Percentiles rank a stretch among this genome's conserved stretches.
phyloP scores from a whole-genome alignment of 1,139 yeast genomes.

The Kazachstania sp. region DNA sequence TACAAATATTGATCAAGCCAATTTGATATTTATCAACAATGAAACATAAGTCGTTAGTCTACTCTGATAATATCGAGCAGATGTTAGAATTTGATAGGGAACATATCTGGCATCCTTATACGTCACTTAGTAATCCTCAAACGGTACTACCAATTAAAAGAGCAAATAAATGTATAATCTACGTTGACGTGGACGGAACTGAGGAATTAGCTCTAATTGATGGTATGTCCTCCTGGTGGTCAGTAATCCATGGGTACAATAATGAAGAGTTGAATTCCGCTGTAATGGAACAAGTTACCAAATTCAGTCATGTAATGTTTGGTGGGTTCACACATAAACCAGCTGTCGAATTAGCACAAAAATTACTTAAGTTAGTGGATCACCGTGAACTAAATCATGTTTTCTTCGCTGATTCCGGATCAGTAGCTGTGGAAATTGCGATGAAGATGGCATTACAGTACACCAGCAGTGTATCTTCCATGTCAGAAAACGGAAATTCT shows the following conservation, averaged over 20 bases:
- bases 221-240: slow-evolving; percentile 35
- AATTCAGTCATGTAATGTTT: slow-evolving; percentile 32
- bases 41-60: neutral
- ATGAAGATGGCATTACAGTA: slow-evolving; percentile 41
- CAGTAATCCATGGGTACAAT: slow-evolving; percentile 32
- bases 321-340: slow-evolving; percentile 32
- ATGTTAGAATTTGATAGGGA: slow-evolving; percentile 22
- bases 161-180: slow-evolving; percentile 24
- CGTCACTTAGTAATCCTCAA: slow-evolving; percentile 27
- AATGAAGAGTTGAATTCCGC: slow-evolving; percentile 28
- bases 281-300: slow-evolving; percentile 18
- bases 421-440: slow-evolving; percentile 50
- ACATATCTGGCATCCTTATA: slow-evolving; percentile 33
- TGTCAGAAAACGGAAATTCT: slow-evolving; percentile 10
- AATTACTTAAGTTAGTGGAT: slow-evolving; percentile 22
- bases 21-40: neutral
- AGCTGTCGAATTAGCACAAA: slow-evolving; percentile 23
- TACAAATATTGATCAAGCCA: no score
- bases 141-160: slow-evolving; percentile 28
- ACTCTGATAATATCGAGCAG: slow-evolving; percentile 6
- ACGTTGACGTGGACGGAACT: slow-evolving; percentile 12
- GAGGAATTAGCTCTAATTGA: slow-evolving; percentile 20
- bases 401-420: slow-evolving; percentile 39
- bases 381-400: slow-evolving; percentile 21
- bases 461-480: slow-evolving; percentile 11